Evolutionary conservation across 495 filamentous ascomycete genomes (phyloP), one percentile per base, ranked within the genome.

Genomic region (Tuber borchii): DNA sequence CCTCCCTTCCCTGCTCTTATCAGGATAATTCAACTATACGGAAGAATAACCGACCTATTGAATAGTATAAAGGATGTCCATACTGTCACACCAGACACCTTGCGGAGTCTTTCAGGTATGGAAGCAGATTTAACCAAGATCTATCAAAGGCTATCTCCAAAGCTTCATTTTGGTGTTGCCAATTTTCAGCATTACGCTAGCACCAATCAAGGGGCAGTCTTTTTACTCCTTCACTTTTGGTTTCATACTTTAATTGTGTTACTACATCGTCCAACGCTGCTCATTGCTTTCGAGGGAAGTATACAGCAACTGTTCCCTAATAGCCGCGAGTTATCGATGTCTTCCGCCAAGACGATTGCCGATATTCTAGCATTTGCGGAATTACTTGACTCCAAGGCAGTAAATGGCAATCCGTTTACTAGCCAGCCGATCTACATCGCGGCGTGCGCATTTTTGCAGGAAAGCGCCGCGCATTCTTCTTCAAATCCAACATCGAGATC

Each of bases 351-450:
- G 85, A 94, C 93, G 0, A 94, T 96, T 76, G 92, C 92, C 44
- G 91, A 96, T 82, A 94, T 96, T 69, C 85, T 94, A 7, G 89
- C 89, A 6, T 94, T 93, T 79, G 90, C 92, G 0, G 92, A 94
- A 79, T 83, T 93, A 6, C 90, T 93, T 61, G 92, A 94, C 83
- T 90, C 90, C 3, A 91, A 90, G 84, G 92, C 92, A 76, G 91
- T 93, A 76, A 91, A 92, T 71, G 92, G 92, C 16, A 95, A 94
- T 74, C 93, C 93, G 1, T 96, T 96, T 74, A 96, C 91, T 2
- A 93, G 91, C 43, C 93, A 96, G 83, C 93, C 93, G 17, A 93
- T 96, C 81, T 96, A 94, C 81, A 93, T 96, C 79, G 93, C 92
- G 5, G 93, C 92, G 10, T 94, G 92, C 81, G 92, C 92, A 8